These are phyloP conservation scores for Cryptococcus sp. DNA, from an alignment of 1,284 basidiomycete genomes.

Conservation along the genomic window DNA sequence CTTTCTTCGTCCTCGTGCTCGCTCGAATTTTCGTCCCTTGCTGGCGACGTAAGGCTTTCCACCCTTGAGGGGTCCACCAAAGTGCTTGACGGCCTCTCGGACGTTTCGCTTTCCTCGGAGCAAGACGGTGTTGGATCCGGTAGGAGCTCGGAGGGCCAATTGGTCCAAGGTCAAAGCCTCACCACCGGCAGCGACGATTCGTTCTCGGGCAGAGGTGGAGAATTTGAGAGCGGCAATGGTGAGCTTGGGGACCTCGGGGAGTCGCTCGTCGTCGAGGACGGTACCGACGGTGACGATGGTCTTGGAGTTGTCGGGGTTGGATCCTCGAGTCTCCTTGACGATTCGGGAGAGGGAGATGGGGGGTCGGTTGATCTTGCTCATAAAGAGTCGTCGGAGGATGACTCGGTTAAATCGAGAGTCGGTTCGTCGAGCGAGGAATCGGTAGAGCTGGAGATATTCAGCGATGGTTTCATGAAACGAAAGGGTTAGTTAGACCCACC, in stretches of 20 bases:
- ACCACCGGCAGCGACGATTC: constrained; percentile 92
- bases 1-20: constrained; percentile 83
- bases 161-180: constrained; percentile 95
- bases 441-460: constrained; percentile 82
- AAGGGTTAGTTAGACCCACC: no score
- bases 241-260: constrained; percentile 82
- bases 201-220: constrained; percentile 85
- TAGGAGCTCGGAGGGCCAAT: constrained; percentile 88
- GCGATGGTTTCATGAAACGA: no score
- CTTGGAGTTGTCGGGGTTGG: constrained; percentile 65
- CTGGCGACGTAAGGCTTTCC: constrained; percentile 61
- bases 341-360: constrained; percentile 91
- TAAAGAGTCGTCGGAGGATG: constrained; percentile 93
- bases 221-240: constrained; percentile 92
- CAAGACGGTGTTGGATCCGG: constrained; percentile 90
- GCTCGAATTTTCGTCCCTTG: constrained; percentile 85
- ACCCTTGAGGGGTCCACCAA: constrained; percentile 56
- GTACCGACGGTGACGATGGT: constrained; percentile 86
- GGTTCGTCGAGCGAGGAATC: constrained; percentile 96
- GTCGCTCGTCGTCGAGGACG: constrained; percentile 93
- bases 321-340: constrained; percentile 67
- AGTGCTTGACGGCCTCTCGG: constrained; percentile 93
- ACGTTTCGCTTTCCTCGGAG: constrained; percentile 75
- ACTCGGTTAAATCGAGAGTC: constrained; percentile 97
- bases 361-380: constrained; percentile 82